Evolutionary conservation across 768 basidiomycete species (phyloP).

Genomic region (Leccinum ochraceum): DNA sequence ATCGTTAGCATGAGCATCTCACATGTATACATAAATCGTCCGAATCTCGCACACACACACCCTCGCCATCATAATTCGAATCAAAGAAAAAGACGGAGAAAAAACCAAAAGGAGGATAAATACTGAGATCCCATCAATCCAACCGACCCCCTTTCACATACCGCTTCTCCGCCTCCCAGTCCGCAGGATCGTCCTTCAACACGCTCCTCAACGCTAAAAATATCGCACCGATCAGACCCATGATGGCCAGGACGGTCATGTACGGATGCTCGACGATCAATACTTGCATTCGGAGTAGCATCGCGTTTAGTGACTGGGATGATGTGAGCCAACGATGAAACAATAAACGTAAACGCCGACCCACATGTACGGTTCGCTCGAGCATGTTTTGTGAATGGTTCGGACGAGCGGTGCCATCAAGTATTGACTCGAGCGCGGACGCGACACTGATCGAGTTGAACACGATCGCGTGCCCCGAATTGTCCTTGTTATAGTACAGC

Average conservation of each 20-base stretch:
- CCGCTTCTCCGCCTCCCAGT: slow-evolving; percentile 18
- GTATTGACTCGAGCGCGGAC: slow-evolving; percentile 67
- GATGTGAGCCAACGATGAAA: neutral
- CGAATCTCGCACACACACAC: neutral
- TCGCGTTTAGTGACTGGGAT: slow-evolving; percentile 18
- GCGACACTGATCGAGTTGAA: slow-evolving; percentile 62
- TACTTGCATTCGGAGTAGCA: slow-evolving; percentile 10
- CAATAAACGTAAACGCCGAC: slow-evolving; percentile 16
- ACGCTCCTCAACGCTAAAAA: slow-evolving; percentile 16
- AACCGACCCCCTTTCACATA: slow-evolving; percentile 22
- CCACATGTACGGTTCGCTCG: slow-evolving; percentile 66
- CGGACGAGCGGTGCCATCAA: slow-evolving; percentile 46
- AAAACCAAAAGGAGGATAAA: neutral
- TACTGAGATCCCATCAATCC: slow-evolving; percentile 21
- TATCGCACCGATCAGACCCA: slow-evolving; percentile 9
- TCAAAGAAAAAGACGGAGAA: neutral
- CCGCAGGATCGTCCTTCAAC: slow-evolving; percentile 17
- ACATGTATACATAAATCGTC: neutral
- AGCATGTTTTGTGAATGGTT: slow-evolving; percentile 71
- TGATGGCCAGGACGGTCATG: slow-evolving; percentile 8
- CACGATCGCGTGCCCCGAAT: slow-evolving; percentile 51
- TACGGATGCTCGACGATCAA: slow-evolving; percentile 25
- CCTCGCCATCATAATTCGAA: neutral
- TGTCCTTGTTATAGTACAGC: slow-evolving; percentile 76
- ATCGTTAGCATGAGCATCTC: neutral